Conservation (phyloP, 306 rosid genomes). For the Inga oerstediana region DNA sequence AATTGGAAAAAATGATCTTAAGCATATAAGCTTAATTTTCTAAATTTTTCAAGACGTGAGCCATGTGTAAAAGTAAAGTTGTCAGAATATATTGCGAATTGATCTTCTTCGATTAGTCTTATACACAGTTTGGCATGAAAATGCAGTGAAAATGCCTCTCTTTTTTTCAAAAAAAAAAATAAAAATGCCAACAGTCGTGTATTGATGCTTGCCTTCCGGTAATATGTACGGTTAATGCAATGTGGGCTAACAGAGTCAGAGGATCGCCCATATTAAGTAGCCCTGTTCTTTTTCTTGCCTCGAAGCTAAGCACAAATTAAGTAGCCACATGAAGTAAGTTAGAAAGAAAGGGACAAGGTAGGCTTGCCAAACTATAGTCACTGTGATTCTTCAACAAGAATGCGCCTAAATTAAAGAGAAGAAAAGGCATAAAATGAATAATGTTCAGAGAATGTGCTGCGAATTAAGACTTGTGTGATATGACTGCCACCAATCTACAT, state of each 20-base stretch:
- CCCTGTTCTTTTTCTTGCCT: not conserved
- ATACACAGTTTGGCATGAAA: not conserved
- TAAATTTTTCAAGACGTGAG: no score
- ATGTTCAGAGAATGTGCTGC: conserved; percentile 53
- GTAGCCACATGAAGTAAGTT: conserved; percentile 4
- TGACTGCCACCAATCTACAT: conserved; percentile 49
- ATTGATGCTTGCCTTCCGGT: conserved; percentile 17
- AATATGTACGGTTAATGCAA: not conserved
- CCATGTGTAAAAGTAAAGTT: no score
- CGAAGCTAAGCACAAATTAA: not conserved
- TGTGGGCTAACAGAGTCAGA: not conserved
- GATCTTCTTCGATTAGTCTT: no score
- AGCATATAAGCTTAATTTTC: no score
- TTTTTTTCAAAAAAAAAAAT: no score
- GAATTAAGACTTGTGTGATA: conserved; percentile 40
- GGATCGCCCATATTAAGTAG: not conserved
- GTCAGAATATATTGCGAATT: no score
- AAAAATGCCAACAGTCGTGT: not conserved
- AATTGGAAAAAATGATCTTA: no score
- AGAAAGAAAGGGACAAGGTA: conserved; percentile 32
- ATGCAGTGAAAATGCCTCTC: not conserved
- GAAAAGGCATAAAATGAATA: conserved; percentile 25
- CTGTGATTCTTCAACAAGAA: not conserved
- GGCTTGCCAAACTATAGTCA: conserved; percentile 21
- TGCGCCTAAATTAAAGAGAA: not conserved